Evolutionary conservation across 2,329 filamentous ascomycete genomes (phyloP), one percentile per base, ranked within the genome.

Genomic region (Ascochyta viciae-villosae): DNA sequence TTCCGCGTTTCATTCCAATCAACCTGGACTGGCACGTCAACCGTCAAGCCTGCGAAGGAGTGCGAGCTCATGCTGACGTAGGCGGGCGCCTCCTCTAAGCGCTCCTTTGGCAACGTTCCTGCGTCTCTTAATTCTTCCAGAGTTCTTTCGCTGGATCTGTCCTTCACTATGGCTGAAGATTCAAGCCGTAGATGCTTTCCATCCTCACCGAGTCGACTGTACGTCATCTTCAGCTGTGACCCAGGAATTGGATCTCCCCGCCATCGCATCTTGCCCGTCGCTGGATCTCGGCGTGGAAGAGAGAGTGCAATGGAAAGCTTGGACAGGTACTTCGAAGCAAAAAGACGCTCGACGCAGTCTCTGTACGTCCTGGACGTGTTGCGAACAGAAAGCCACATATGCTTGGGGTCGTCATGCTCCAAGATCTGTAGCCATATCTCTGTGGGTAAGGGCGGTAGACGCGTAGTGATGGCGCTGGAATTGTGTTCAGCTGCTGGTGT

Each of bases 401-500:
- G 53, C 16, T 53, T 41, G 27, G 49, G 34, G 31, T 63, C 58
- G 15, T 51, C 27, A 16, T 57, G 15, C 37, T 62, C 62, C 6
- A 68, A 40, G 33, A 66, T 57, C 13, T 63, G 50, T 13, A 66
- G 47, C 63, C 61, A 68, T 42, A 67, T 35, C 38, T 68, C 66
- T 3, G 48, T 44, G 6, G 63, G 61, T 3, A 67, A 40, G 16
- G 13, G 10, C 9, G 38, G 46, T 22, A 37, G 19, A 19, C 19
- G 19, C 19, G n/a, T 38, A n/a, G 15, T 3, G 24, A 5, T n/a
- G n/a, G 19, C 12, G 23, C 5, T 19, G n/a, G 7, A 23, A 24
- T 41, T 13, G 15, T n/a, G 29, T 16, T 38, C 3, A 5, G 24
- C 12, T 23, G 16, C 15, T 15, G n/a, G 3, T 15, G 8, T 39